Conservation (phyloP, 192 early-diverging fungal genomes). For the Backusella sp. region DNA sequence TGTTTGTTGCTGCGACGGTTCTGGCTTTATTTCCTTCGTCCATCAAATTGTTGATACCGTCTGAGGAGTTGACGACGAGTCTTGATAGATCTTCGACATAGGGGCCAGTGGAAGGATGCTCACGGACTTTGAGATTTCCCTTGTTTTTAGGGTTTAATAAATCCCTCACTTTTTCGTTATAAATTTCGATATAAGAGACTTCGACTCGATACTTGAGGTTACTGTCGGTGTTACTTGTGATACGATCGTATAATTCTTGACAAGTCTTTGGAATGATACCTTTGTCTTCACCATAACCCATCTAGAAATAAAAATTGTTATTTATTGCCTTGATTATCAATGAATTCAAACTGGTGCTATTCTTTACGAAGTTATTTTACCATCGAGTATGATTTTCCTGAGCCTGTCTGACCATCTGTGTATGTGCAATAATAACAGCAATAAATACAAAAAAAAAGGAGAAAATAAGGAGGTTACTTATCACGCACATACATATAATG, state of each 20-base stretch:
- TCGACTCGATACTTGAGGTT: slow-evolving; percentile 60
- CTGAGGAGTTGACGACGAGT: slow-evolving; percentile 72
- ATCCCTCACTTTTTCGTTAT: slow-evolving; percentile 83
- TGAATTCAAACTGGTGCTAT: background rate
- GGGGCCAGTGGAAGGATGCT: slow-evolving; percentile 75
- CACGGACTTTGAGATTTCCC: slow-evolving; percentile 73
- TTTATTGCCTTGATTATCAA: background rate
- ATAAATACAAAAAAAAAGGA: slow-evolving; percentile 12
- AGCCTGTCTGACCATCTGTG: slow-evolving; percentile 76
- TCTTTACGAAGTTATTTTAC: slow-evolving; percentile 26
- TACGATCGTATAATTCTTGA: slow-evolving; percentile 71
- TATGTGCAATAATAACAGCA: background rate
- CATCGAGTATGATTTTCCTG: slow-evolving; percentile 73
- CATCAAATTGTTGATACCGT: slow-evolving; percentile 70
- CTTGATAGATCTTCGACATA: slow-evolving; percentile 93
- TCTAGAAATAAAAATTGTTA: slow-evolving; percentile 27
- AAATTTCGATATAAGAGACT: slow-evolving; percentile 92
- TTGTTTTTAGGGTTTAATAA: slow-evolving; percentile 74
- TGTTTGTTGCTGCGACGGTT: slow-evolving; percentile 89
- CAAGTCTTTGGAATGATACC: slow-evolving; percentile 89
- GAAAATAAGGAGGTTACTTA: slow-evolving; percentile 4
- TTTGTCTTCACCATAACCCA: slow-evolving; percentile 71
- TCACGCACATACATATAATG: background rate
- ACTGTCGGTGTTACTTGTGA: slow-evolving; percentile 44
- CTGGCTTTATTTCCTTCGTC: slow-evolving; percentile 78